phyloP scores from a whole-genome alignment of 1,284 basidiomycete species.

The Caloboletus firmus region DNA sequence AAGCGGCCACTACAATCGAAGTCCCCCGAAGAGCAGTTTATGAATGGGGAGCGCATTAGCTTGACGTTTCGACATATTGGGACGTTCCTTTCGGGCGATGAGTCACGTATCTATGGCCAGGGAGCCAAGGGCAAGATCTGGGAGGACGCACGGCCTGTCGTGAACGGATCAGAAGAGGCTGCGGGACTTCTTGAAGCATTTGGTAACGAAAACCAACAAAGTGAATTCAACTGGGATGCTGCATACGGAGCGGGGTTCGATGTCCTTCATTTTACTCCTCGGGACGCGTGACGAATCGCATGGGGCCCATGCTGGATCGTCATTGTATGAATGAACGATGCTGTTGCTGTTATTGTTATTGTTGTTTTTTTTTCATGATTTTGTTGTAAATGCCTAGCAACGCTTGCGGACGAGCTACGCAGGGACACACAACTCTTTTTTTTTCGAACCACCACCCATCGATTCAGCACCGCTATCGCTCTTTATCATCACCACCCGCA shows the following conservation, averaged over 20 bases:
- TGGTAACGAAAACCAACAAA: slow-evolving; percentile 67
- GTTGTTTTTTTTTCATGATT: slow-evolving; percentile 10
- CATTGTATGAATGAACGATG: slow-evolving; percentile 20
- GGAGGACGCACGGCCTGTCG: slow-evolving; percentile 49
- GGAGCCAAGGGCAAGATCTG: slow-evolving; percentile 62
- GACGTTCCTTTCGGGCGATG: slow-evolving; percentile 59
- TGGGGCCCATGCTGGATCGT: slow-evolving; percentile 20
- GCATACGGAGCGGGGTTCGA: slow-evolving; percentile 65
- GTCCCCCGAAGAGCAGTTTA: slow-evolving; percentile 49
- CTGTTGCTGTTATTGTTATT: too few species aligned
- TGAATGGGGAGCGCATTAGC: slow-evolving; percentile 67
- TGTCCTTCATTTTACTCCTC: slow-evolving; percentile 56
- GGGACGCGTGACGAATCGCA: slow-evolving; percentile 15
- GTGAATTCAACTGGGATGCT: slow-evolving; percentile 65
- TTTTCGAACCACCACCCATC: background rate
- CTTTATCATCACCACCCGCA: slow-evolving; percentile 3
- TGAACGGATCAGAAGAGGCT: slow-evolving; percentile 52
- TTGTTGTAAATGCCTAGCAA: slow-evolving; percentile 30
- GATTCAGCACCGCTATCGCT: background rate
- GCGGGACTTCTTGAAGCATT: slow-evolving; percentile 57
- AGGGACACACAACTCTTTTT: slow-evolving; percentile 1
- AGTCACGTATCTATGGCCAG: slow-evolving; percentile 61
- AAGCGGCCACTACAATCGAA: slow-evolving; percentile 58
- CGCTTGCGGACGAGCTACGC: slow-evolving; percentile 8
- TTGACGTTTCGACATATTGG: slow-evolving; percentile 75